Conservation (phyloP, 2,329 filamentous ascomycete genomes). For the Coniochaeta sp. region DNA sequence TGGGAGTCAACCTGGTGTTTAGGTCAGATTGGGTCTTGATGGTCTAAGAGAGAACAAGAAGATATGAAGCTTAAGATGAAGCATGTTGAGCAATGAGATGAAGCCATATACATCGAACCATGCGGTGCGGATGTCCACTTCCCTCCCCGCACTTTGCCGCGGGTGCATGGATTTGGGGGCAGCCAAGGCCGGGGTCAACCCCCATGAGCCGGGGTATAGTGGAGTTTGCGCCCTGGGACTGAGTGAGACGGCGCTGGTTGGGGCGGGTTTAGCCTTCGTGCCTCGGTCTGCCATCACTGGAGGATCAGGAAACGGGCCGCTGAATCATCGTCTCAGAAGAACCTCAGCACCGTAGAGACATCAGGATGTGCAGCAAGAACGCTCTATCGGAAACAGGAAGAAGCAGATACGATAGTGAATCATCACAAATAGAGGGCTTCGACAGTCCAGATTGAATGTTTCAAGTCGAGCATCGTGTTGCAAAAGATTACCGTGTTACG, state of each 20-base stretch:
- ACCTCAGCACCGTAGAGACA: no score
- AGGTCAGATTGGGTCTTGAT: neutral
- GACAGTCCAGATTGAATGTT: no score
- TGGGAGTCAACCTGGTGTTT: neutral
- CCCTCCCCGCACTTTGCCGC: slow-evolving; percentile 9
- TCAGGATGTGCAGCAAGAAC: no score
- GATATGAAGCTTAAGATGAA: neutral
- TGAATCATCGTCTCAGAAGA: neutral
- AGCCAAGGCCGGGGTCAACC: neutral
- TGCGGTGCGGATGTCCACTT: slow-evolving; percentile 6
- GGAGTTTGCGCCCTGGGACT: no score
- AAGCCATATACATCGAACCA: neutral
- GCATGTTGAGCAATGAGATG: neutral
- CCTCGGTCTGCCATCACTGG: no score
- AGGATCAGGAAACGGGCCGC: neutral
- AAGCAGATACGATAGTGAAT: no score
- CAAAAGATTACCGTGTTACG: no score
- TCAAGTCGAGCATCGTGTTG: no score
- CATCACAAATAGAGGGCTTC: no score
- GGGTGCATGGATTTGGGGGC: neutral
- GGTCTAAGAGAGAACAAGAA: neutral
- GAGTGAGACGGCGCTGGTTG: neutral
- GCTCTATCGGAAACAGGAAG: no score
- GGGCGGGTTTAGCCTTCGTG: neutral
- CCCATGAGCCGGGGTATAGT: neutral